Base-by-base conservation (phyloP, 495 filamentous ascomycete genomes). In the Chaetomidium leptoderma region DNA sequence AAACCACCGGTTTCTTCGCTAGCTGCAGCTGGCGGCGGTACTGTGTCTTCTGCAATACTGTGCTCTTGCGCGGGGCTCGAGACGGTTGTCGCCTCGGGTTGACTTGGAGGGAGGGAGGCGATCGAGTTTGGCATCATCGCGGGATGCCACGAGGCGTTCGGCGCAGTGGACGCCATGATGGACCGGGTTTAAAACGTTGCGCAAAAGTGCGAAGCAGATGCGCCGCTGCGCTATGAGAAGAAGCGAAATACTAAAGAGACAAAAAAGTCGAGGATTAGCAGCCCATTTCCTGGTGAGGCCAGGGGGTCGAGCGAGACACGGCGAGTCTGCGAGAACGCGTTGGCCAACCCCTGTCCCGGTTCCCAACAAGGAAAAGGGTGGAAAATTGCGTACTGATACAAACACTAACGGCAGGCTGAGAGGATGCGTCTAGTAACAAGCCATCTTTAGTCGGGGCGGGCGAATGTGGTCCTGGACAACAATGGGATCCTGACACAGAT, bases 121-220 rank as follows among this genome's bases (percentile, higher is more conserved):
- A 58, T 58, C 53, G 70, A 70, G 57, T 81, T 73, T 55, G 80
- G 80, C 78, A 77, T 79, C 65, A 76, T 70, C 24, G 80, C 80
- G 57, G 80, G 80, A 68, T 83, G 70, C 80, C 80, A 83, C 55
- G 77, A 75, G 58, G 76, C 68, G 58, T 59, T 74, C 51, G 72
- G 69, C 53, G 67, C 64, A 63, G 73, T 72, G 58, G 69, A 70
- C 57, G 69, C 53, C 72, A 77, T 75, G 63, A 60, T 65, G 53
- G 67, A 63, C 62, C 55, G 67, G 66, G 65, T 67, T 64, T n/a
- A n/a, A 61, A 60, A 45, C 58, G 67, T 29, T 54, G 57, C 61
- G 66, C 64, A 70, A 65, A 55, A 24, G 54, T 55, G 60, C 45
- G 49, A 47, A 53, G 54, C 45, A 62, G 57, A 54, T 56, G 62